A percentile compares a stretch with the other conserved stretches of the same genome.
These are phyloP conservation scores for Parastagonospora nodorum DNA, from an alignment of 2,329 filamentous ascomycete species.

Conservation along the genomic window DNA sequence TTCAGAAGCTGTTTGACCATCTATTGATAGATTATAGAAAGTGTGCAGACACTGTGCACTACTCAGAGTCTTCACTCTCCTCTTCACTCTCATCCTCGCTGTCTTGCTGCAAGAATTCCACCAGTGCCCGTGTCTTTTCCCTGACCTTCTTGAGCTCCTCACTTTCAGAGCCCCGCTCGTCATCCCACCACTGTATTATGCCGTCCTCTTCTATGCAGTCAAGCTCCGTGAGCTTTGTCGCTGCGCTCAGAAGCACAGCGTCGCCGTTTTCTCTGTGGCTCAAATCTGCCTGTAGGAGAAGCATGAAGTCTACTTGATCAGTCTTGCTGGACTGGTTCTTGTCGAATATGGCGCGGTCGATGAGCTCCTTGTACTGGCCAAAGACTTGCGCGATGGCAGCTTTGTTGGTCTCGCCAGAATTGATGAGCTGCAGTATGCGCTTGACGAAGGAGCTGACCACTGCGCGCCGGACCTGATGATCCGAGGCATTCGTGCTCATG, in stretches of 20 bases:
- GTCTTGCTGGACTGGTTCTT: constrained; percentile 56
- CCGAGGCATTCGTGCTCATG: constrained; percentile 87
- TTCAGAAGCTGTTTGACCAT: too few species aligned
- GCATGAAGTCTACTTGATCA: constrained; percentile 84
- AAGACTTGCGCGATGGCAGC: constrained; percentile 50
- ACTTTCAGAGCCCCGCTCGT: constrained; percentile 69
- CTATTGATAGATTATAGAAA: background rate
- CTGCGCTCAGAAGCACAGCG: constrained; percentile 72
- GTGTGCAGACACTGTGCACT: constrained; percentile 6
- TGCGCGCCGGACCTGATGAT: constrained; percentile 83
- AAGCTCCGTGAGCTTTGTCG: constrained; percentile 82
- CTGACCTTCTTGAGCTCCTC: constrained; percentile 73
- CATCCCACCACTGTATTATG: constrained; percentile 86
- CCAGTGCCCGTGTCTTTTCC: constrained; percentile 74
- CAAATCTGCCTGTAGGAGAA: constrained; percentile 81
- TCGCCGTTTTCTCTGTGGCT: constrained; percentile 67
- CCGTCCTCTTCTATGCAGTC: constrained; percentile 90
- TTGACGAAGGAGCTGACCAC: constrained; percentile 85
- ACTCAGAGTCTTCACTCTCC: constrained; percentile 57
- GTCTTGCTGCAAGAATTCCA: constrained; percentile 80
- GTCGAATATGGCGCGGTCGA: constrained; percentile 65
- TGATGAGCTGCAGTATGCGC: constrained; percentile 73
- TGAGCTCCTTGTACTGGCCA: constrained; percentile 61
- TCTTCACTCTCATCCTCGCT: constrained; percentile 72
- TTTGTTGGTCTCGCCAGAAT: constrained; percentile 46